Percentiles rank a stretch among this genome's conserved stretches.
Evolutionary conservation across 2,329 filamentous ascomycete species (phyloP).

Genomic region (Pseudocercospora fijiensis): DNA sequence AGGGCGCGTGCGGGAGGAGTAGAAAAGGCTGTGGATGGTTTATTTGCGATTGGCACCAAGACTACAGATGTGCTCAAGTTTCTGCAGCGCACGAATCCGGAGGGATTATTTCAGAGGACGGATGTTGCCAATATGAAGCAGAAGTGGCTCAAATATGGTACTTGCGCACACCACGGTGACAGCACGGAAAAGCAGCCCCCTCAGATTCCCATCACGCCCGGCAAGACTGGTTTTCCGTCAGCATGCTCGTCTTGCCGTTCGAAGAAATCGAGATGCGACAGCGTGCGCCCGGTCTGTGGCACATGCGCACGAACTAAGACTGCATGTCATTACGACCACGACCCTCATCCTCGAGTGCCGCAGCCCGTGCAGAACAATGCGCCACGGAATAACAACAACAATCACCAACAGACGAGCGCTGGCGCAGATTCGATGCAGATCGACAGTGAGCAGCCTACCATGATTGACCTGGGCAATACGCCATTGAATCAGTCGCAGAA

Average conservation of each 20-base stretch:
- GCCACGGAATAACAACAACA: slow-evolving; percentile 17
- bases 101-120: slow-evolving; percentile 37
- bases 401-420: slow-evolving; percentile 11
- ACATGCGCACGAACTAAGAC: slow-evolving; percentile 23
- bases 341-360: slow-evolving; percentile 17
- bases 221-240: slow-evolving; percentile 23
- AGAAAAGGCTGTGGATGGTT: slow-evolving; percentile 36
- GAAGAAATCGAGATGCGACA: slow-evolving; percentile 35
- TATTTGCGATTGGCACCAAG: slow-evolving; percentile 36
- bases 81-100: slow-evolving; percentile 35
- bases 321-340: slow-evolving; percentile 32
- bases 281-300: slow-evolving; percentile 30
- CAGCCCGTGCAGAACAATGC: slow-evolving; percentile 16
- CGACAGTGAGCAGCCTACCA: slow-evolving; percentile 14
- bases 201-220: neutral
- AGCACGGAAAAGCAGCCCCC: slow-evolving; percentile 10
- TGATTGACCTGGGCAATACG: slow-evolving; percentile 4
- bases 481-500: slow-evolving; percentile 13
- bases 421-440: slow-evolving; percentile 19
- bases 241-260: slow-evolving; percentile 33
- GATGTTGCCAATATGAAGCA: slow-evolving; percentile 41
- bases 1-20: slow-evolving; percentile 34
- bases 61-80: slow-evolving; percentile 37
- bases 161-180: slow-evolving; percentile 28
- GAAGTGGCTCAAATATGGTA: slow-evolving; percentile 38